phyloP scores from a whole-genome alignment of 768 basidiomycete species.

The Boletus huronensis region DNA sequence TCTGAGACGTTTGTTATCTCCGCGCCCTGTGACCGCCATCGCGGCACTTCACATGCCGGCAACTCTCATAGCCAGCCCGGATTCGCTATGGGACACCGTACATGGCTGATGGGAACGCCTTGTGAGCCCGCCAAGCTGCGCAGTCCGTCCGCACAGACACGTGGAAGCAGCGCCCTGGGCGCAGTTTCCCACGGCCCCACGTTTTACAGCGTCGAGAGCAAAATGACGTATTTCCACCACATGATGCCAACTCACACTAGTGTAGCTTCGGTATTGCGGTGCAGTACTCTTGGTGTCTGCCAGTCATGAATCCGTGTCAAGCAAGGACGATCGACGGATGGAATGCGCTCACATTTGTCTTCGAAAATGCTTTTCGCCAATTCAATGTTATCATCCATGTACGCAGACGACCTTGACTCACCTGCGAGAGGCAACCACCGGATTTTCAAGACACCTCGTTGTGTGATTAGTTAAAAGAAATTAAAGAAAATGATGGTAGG shows the following conservation, averaged over 20 bases:
- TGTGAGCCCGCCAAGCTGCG: not conserved
- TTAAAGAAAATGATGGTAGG: conserved; percentile 17
- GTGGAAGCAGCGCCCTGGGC: conserved; percentile 16
- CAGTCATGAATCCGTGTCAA: conserved; percentile 1
- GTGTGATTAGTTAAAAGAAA: conserved; percentile 19
- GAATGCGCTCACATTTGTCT: conserved; percentile 14
- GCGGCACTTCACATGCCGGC: conserved; percentile 19
- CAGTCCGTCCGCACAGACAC: conserved; percentile 9
- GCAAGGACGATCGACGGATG: not conserved
- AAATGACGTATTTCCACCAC: conserved; percentile 27
- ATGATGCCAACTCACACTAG: conserved; percentile 23
- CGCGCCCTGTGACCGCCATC: conserved; percentile 12
- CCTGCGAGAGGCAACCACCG: conserved; percentile 13
- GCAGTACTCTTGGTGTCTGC: conserved; percentile 5
- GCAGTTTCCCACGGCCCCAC: conserved; percentile 39
- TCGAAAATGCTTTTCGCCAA: conserved; percentile 8
- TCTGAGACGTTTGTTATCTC: conserved; percentile 22
- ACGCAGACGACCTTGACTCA: conserved; percentile 10
- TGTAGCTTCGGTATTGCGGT: not conserved
- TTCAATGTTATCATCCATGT: conserved; percentile 1
- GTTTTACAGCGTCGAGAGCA: conserved; percentile 35
- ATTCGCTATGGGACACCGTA: not conserved
- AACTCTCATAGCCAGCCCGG: conserved; percentile 12
- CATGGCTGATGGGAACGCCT: conserved; percentile 2
- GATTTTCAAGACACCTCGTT: conserved; percentile 9